Evolutionary conservation across 345 rosid species (phyloP), one percentile per base, ranked within the genome.

Genomic region (Ceriops zippeliana): DNA sequence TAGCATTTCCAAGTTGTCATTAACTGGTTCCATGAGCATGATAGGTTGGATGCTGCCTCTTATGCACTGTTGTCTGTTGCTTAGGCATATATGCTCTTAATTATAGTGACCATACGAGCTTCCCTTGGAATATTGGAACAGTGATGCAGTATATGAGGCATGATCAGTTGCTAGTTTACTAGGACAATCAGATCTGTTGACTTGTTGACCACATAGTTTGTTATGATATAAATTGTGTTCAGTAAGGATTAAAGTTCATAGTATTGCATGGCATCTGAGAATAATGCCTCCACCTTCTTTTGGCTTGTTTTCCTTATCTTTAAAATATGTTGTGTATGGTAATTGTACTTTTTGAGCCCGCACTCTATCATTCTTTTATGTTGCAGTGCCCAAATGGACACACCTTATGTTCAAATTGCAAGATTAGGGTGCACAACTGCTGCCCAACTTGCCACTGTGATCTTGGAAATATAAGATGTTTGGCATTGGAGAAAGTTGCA

Each of bases 321-420:
- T 15, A 42, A 42, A 42, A 42, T 5, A 15, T 42, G 1, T 34
- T 65, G n/a, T n/a, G 32, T 22, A 56, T 60, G 74, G 46, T 42
- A 35, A 49, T 57, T 4, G 5, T n/a, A 10, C 57, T 17, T 57
- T 51, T 58, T 65, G 42, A 52, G 46, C 2, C 13, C 38, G 17
- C 56, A 42, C 49, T 51, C 49, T 51, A 6, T 69, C 63, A 22
- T 47, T 20, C 27, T 47, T 8, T 35, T 71, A 27, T 69, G 26
- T 22, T 64, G 32, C 63, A 90, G 95, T 88, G 87, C 81, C 81
- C 87, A 70, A 85, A 78, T 71, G 89, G 90, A 75, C 84, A 90
- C 69, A 86, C 84, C 1, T 27, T 85, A 46, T 87, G 87, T 68
- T 80, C 81, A 8, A 66, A 69, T 73, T 85, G 91, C 85, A 88